phyloP scores from a whole-genome alignment of 2,329 filamentous ascomycete genomes.

The Hypocreales sp. region DNA sequence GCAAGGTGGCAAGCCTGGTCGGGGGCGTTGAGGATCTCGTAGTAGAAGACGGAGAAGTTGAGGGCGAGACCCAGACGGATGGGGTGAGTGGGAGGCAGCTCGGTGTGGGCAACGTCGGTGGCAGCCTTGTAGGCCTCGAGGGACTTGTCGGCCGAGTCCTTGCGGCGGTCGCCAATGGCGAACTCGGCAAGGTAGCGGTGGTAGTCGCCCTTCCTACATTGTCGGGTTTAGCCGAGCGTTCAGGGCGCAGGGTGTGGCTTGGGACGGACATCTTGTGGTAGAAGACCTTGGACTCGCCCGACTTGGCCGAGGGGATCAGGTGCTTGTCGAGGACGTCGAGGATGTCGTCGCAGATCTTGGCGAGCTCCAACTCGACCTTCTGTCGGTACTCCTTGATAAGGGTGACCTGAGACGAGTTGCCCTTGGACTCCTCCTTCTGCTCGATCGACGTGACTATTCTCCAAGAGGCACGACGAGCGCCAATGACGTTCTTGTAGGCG shows the following conservation, averaged over 20 bases:
- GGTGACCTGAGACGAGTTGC: conserved; percentile 76
- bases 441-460: conserved; percentile 97
- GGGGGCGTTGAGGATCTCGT: conserved; percentile 97
- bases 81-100: conserved; percentile 92
- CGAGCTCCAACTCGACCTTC: conserved; percentile 94
- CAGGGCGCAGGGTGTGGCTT: not conserved
- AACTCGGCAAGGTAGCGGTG: conserved; percentile 98
- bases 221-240: conserved; percentile 2
- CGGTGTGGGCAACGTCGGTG: conserved; percentile 94
- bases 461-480: conserved; percentile 92
- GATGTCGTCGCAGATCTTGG: conserved; percentile 96
- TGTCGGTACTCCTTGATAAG: conserved; percentile 97
- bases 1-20: conserved; percentile 97
- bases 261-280: conserved; percentile 90
- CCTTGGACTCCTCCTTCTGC: conserved; percentile 99
- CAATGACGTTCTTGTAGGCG: conserved; percentile 98
- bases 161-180: conserved; percentile 85
- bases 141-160: conserved; percentile 83
- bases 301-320: conserved; percentile 86
- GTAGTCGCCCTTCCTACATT: conserved; percentile 93
- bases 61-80: conserved; percentile 94
- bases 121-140: conserved; percentile 95
- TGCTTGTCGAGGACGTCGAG: conserved; percentile 87
- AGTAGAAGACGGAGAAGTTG: conserved; percentile 99
- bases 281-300: conserved; percentile 97